Conservation (phyloP, 257 asterid species). For the Nicotiana tomentosiformis region DNA sequence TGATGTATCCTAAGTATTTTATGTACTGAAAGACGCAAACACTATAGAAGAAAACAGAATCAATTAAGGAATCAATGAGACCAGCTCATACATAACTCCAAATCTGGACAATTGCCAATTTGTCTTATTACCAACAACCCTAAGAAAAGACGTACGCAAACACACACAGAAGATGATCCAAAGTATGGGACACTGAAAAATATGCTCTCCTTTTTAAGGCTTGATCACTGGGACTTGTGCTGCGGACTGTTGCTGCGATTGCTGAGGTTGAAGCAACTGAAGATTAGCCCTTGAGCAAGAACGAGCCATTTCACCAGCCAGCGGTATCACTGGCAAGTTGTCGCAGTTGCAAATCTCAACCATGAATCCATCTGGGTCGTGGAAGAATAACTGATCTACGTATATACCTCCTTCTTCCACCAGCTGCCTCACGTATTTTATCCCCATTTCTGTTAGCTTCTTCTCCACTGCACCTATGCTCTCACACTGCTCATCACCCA, state of each 20-base stretch:
- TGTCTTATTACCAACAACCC: conserved; percentile 3
- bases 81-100: background rate
- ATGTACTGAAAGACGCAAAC: background rate
- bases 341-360: conserved; percentile 95
- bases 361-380: conserved; percentile 97
- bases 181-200: background rate
- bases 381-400: conserved; percentile 90
- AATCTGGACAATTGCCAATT: conserved; percentile 1
- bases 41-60: background rate
- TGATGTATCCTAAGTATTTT: no score
- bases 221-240: conserved; percentile 28
- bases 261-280: conserved; percentile 50
- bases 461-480: conserved; percentile 88
- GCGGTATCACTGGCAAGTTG: conserved; percentile 64
- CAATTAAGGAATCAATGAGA: background rate
- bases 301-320: conserved; percentile 67
- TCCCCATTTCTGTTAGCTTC: conserved; percentile 70
- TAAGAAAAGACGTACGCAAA: background rate
- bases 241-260: conserved; percentile 38
- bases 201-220: background rate
- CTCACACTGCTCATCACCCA: conserved; percentile 53
- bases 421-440: conserved; percentile 53
- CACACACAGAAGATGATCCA: background rate
- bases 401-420: conserved; percentile 88
- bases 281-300: conserved; percentile 65